Conservation (phyloP, 352 stramenopile species). For the Phytophthora ramorum region DNA sequence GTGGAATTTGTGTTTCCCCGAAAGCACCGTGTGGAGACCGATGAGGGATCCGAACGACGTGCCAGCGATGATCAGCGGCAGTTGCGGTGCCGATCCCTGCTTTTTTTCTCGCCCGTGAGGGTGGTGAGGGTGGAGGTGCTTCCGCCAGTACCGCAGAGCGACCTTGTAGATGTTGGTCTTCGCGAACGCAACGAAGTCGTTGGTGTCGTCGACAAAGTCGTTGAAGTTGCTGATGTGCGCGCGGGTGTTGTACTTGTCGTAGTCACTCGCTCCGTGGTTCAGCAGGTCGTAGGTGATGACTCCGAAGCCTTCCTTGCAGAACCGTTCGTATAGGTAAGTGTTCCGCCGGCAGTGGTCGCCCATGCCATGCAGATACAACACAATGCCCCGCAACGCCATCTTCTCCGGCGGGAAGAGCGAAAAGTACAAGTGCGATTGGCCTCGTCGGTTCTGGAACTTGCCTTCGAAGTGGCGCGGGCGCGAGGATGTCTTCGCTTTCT, state of each 20-base stretch:
- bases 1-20: slow-evolving; percentile 48
- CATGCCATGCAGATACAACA: slow-evolving; percentile 69
- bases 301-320: slow-evolving; percentile 54
- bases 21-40: slow-evolving; percentile 49
- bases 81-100: slow-evolving; percentile 19
- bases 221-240: slow-evolving; percentile 47
- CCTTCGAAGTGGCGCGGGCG: slow-evolving; percentile 44
- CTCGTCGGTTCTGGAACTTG: slow-evolving; percentile 57
- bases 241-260: slow-evolving; percentile 39
- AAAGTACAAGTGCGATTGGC: slow-evolving; percentile 62
- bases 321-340: slow-evolving; percentile 52
- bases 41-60: slow-evolving; percentile 50
- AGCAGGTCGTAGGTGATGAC: slow-evolving; percentile 69
- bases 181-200: slow-evolving; percentile 49
- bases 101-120: slow-evolving; percentile 36
- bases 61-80: slow-evolving; percentile 49
- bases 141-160: slow-evolving; percentile 40
- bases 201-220: slow-evolving; percentile 55
- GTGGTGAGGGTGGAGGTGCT: slow-evolving; percentile 38
- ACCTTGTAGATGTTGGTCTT: slow-evolving; percentile 41
- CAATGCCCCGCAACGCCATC: slow-evolving; percentile 49
- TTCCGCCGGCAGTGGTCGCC: slow-evolving; percentile 66
- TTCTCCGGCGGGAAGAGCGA: slow-evolving; percentile 54
- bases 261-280: slow-evolving; percentile 51
- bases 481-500: slow-evolving; percentile 14